phyloP scores from a whole-genome alignment of 2,329 filamentous ascomycete genomes.

The Cytospora mali region DNA sequence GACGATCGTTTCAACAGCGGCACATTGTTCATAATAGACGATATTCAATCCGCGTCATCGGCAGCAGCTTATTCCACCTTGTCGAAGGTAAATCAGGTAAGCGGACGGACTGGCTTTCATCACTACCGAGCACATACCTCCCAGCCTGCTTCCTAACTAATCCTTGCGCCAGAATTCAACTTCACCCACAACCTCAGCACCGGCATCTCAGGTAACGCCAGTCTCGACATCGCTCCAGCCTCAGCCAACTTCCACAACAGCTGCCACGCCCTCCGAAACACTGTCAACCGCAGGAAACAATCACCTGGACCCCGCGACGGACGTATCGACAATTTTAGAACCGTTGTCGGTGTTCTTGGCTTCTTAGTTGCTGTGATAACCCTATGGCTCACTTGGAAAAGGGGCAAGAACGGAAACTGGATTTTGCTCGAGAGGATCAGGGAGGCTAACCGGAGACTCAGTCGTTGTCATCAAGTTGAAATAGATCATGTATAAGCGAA shows the following conservation, averaged over 20 bases:
- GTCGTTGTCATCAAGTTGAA: too few relatives aligned
- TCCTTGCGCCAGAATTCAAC: too few relatives aligned
- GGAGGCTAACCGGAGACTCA: too few relatives aligned
- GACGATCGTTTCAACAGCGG: background rate
- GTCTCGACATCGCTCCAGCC: background rate
- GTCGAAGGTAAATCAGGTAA: background rate
- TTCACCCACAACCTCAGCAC: background rate
- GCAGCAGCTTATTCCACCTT: background rate
- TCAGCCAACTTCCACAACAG: background rate
- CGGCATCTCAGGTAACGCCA: background rate
- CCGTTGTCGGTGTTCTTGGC: background rate
- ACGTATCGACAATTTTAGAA: conserved; percentile 2
- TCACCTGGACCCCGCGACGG: background rate
- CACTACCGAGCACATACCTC: too few relatives aligned
- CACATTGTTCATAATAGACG: background rate
- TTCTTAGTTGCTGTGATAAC: background rate
- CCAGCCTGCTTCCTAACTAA: too few relatives aligned
- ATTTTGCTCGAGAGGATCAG: background rate
- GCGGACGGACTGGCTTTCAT: background rate
- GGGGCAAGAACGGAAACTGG: background rate
- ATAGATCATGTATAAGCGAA: too few relatives aligned
- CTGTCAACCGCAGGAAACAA: background rate
- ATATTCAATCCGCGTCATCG: background rate
- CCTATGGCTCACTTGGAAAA: background rate
- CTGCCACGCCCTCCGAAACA: background rate